Evolutionary conservation across 2,329 filamentous ascomycete species (phyloP), one percentile per base, ranked within the genome.

Genomic region (Lecanosticta acicola): DNA sequence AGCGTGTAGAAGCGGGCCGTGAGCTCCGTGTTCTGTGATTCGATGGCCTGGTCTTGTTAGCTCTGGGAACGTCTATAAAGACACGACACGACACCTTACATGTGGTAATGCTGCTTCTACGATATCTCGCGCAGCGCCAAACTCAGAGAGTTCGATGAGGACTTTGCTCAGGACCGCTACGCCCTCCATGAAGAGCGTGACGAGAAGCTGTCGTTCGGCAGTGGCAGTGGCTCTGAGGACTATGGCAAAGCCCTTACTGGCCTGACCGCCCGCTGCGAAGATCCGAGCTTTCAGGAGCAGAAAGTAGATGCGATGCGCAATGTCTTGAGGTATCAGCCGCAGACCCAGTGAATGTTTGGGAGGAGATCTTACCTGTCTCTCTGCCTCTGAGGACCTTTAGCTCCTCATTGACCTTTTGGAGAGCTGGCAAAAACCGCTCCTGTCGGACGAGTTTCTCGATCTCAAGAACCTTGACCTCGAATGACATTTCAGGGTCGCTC

Each of bases 231-330:
- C 88, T 35, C 86, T 78, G 58, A 94, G 74, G 3, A 81, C 81
- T 3, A 90, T 75, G 2, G 85, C 87, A 63, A 95, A 88, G 0
- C 81, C 87, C 49, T 84, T 79, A 56, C 87, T 79, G 0, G 87
- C 78, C 2, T 83, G 79, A 2, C 83, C 84, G 35, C 79, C 79
- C 54, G 76, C 78, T 44, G 80, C 78, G 45, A 88, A 80, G 3
- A 94, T 74, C 3, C 78, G 74, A 0, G 81, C 83, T 63, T 94
- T 94, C 39, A 83, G 68, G 2, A 87, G 74, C 11, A 94, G 76
- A 0, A 94, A 74, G 20, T 80, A 79, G 39, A 93, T 73, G 29
- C 84, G 81, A 18, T 86, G 75, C 3, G 81, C 74, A 21, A 91
- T 69, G 59, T 87, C 83, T 29, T 29, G 24, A 5, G 5, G 7